Evolutionary conservation across 129 eudicot species (phyloP), one percentile per base, ranked within the genome.

Genomic region (Saposhnikovia divaricata): DNA sequence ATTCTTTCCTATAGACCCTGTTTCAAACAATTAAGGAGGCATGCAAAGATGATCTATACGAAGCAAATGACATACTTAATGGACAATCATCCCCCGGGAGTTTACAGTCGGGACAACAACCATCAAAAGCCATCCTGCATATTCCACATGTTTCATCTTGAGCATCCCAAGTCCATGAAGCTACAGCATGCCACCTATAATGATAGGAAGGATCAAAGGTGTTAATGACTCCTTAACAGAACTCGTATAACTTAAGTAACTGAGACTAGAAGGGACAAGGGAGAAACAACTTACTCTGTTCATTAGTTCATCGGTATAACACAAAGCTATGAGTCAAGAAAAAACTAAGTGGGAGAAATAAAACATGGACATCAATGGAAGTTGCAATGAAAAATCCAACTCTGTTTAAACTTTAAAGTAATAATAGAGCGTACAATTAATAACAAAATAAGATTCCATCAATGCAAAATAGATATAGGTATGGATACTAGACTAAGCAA

Each of bases 111-210:
- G 93, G 92, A 89, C 98, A 95, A 87, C 98, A 95, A 53, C 98
- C 98, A 86, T 96, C 99, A 84, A 96, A 96, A 65, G 95, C 93
- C 97, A 92, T 90, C 83, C 97, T 85, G 79, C 97, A 96, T 63
- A 96, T 92, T 47, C 97, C 99, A 83, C 99, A 96, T 19, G 97
- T 92, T 81, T 96, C 99, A 82, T 96, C 98, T 77, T 92, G 97
- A 34, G 97, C 97, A 89, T 92, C 97, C 99, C 99, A 96, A 72
- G 99, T 96, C 99, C 99, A 96, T 76, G 99, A 92, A 83, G 96
- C 97, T 77, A 96, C 96, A 48, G 97, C 97, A 89, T 92, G 99
- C 99, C 99, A 96, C 80, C 93, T 90, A 68, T 42, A 81, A 45
- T 83, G 65, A 53, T 34, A 48, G 23, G 66, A 2, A 8, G 48